Conservation (phyloP, 2,329 filamentous ascomycete species). For the Simplicillium sp. region DNA sequence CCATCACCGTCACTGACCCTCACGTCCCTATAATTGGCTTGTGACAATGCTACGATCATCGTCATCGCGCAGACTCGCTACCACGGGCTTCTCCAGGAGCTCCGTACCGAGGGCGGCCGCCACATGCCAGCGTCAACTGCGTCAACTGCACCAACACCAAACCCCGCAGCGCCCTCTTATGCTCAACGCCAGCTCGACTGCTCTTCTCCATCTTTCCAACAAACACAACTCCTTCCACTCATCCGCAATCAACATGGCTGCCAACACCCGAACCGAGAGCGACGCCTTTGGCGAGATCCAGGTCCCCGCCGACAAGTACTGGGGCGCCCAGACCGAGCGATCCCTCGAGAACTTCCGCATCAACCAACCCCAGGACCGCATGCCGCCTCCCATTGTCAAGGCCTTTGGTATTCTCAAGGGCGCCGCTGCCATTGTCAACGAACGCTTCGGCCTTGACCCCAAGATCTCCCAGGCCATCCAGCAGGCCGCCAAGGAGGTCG, state of each 20-base stretch:
- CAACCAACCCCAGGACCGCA: constrained; percentile 98
- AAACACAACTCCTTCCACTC: constrained; percentile 7
- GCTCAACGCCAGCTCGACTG: no score
- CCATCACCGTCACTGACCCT: no score
- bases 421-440: constrained; percentile 90
- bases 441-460: constrained; percentile 84
- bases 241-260: constrained; percentile 31
- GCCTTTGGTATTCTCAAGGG: constrained; percentile 98
- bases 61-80: no score
- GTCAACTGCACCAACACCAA: no score
- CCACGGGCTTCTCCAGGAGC: no score
- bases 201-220: no score
- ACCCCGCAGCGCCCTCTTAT: no score
- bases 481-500: constrained; percentile 88
- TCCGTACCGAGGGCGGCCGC: no score
- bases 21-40: no score
- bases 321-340: constrained; percentile 95
- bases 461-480: constrained; percentile 89
- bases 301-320: constrained; percentile 89
- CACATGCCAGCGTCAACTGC: no score
- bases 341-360: constrained; percentile 97
- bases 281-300: constrained; percentile 98
- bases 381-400: constrained; percentile 85
- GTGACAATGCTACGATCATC: no score
- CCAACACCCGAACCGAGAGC: constrained; percentile 70